These are phyloP conservation scores for Penstemon barbatus DNA, from an alignment of 257 asterid species.

Conservation along the genomic window DNA sequence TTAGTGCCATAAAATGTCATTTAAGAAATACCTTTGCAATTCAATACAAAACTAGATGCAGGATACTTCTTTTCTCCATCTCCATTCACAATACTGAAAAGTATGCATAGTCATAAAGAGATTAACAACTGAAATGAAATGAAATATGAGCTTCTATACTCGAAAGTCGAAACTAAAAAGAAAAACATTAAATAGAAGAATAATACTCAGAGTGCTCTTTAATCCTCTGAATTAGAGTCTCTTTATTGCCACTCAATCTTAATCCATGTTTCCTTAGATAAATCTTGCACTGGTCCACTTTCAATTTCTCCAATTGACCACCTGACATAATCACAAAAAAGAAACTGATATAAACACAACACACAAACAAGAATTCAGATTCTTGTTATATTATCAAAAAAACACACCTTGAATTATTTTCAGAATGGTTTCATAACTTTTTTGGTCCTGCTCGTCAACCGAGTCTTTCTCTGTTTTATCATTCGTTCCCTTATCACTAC, in stretches of 20 bases:
- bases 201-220: constrained; percentile 74
- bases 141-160: not conserved
- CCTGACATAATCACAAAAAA: constrained; percentile 35
- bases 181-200: constrained; percentile 12
- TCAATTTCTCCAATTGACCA: constrained; percentile 60
- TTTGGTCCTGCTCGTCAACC: constrained; percentile 51
- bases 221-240: constrained; percentile 59
- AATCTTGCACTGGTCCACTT: constrained; percentile 79
- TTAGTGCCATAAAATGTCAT: no score
- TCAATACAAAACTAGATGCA: constrained; percentile 66
- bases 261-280: constrained; percentile 76
- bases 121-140: constrained; percentile 2
- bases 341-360: constrained; percentile 5
- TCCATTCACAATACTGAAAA: constrained; percentile 61
- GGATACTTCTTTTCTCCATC: constrained; percentile 83
- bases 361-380: not conserved
- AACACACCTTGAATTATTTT: constrained; percentile 54
- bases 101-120: not conserved
- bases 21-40: constrained; percentile 66
- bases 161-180: constrained; percentile 2
- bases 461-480: constrained; percentile 32
- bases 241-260: constrained; percentile 83
- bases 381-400: not conserved
- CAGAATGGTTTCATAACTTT: constrained; percentile 45
- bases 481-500: constrained; percentile 32